Evolutionary conservation across 2,329 filamentous ascomycete genomes (phyloP).

Genomic region (Alternaria arborescens): DNA sequence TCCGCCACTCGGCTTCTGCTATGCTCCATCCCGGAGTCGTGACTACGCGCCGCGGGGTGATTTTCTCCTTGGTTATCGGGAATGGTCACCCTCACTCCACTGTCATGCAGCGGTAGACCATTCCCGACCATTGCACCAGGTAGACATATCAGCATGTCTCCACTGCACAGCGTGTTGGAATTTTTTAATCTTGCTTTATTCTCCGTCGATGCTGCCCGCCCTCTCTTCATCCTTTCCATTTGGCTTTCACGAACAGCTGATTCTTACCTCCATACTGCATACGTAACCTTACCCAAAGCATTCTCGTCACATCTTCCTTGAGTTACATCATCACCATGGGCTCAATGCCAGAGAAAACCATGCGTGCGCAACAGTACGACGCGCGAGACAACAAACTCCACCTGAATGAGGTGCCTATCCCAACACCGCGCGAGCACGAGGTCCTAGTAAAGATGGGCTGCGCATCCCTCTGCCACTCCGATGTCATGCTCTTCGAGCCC

Average conservation of each 20-base stretch:
- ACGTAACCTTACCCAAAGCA: background rate
- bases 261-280: background rate
- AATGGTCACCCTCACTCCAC: slow-evolving; percentile 21
- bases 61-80: slow-evolving; percentile 7
- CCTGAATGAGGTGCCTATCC: slow-evolving; percentile 57
- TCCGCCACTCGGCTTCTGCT: background rate
- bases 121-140: slow-evolving; percentile 16
- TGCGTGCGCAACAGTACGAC: slow-evolving; percentile 45
- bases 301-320: background rate
- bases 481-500: slow-evolving; percentile 50
- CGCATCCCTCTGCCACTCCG: slow-evolving; percentile 54
- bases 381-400: slow-evolving; percentile 48
- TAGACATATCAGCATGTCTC: slow-evolving; percentile 8
- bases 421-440: slow-evolving; percentile 54
- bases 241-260: background rate
- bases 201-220: background rate
- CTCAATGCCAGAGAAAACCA: slow-evolving; percentile 30
- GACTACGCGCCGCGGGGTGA: slow-evolving; percentile 11
- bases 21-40: background rate
- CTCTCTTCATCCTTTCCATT: background rate
- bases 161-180: slow-evolving; percentile 3
- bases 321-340: slow-evolving; percentile 17
- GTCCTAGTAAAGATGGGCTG: slow-evolving; percentile 51
- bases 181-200: slow-evolving; percentile 1
- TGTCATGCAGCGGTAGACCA: slow-evolving; percentile 15